Evolutionary conservation across 2,329 filamentous ascomycete species (phyloP), one percentile per base, ranked within the genome.

Genomic region (Colletotrichum sp.): DNA sequence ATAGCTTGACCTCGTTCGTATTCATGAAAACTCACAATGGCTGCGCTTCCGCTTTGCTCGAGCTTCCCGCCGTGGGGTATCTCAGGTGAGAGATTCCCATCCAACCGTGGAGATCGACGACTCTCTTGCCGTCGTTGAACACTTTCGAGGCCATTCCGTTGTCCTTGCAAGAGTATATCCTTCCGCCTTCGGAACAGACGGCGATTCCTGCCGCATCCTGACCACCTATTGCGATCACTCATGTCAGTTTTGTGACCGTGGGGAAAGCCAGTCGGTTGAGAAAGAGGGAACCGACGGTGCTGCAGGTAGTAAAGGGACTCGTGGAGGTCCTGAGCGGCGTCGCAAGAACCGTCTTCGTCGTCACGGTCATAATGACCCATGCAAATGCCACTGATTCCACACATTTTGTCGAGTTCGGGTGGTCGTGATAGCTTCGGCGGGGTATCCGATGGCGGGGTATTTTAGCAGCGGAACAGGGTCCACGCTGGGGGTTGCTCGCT

Each of bases 161-260:
- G 78, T 95, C 95, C 87, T 98, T 98, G 88, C 94, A 94, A 83
- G 97, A 95, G 83, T 94, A 96, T 79, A 98, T 93, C 58, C 95
- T 91, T 77, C 96, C 96, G 43, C 94, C 94, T 87, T 90, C 79
- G 18, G 88, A 75, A 90, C 93, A 89, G 89, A 95, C 80, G 88
- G 95, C 92, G 79, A 98, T 96, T 78, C 96, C 96, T 71, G 93
- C 94, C 66, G 96, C 96, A 93, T 98, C 96, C 84, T 97, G 95
- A 69, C 95, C 95, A 81, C 66, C 64, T 66, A 28, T 85, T 77
- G 85, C 78, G 58, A 61, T 18, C 30, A 36, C n/a, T 52, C n/a
- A 32, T 36, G 58, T 61, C 30, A 61, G 58, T 21, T 32, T 32
- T 13, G 8, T 61, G 18, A 61, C 26, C 32, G n/a, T 36, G 12